phyloP scores from a whole-genome alignment of 371 early-diverging fungal genomes.

The Mucor irregularis region DNA sequence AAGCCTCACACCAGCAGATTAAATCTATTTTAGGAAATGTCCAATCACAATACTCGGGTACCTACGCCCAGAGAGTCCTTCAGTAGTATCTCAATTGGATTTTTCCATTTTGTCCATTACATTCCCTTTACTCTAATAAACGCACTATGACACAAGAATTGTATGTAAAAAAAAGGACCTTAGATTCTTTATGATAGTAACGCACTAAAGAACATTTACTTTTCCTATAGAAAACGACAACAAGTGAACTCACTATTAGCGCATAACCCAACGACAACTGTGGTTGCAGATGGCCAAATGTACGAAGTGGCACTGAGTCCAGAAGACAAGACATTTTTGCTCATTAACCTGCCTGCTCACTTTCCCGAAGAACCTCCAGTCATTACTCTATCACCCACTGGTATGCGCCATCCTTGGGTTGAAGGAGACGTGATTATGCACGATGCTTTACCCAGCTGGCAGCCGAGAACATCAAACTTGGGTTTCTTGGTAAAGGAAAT shows the following conservation, averaged over 20 bases:
- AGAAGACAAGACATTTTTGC: conserved; percentile 27
- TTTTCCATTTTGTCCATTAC: not conserved
- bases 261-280: conserved; percentile 30
- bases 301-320: conserved; percentile 37
- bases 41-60: not conserved
- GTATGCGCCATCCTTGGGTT: conserved; percentile 58
- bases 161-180: not conserved
- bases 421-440: conserved; percentile 52
- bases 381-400: conserved; percentile 58
- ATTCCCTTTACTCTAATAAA: not conserved
- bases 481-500: conserved; percentile 57
- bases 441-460: conserved; percentile 33
- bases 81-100: too few relatives aligned
- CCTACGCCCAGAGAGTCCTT: too few relatives aligned
- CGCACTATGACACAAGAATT: conserved; percentile 14
- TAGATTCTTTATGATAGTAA: not conserved
- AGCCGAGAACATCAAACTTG: conserved; percentile 31
- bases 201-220: not conserved
- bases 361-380: conserved; percentile 62
- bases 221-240: conserved; percentile 40
- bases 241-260: conserved; percentile 40
- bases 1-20: too few relatives aligned
- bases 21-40: not conserved
- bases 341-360: conserved; percentile 47
- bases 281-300: conserved; percentile 39